phyloP scores from a whole-genome alignment of 23 red algal genomes.

The Gracilariopsis chorda region DNA sequence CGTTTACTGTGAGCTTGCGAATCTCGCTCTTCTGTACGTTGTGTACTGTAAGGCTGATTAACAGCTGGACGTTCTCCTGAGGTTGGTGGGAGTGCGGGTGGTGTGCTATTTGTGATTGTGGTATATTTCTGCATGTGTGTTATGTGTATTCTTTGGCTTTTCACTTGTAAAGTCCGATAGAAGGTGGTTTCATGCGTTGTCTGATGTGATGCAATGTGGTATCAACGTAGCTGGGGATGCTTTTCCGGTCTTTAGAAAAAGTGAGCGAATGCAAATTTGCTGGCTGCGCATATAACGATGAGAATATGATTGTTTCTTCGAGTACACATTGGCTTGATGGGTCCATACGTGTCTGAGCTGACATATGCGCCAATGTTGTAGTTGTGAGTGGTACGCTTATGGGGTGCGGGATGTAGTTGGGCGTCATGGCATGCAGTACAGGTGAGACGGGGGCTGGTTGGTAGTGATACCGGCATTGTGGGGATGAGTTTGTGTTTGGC shows the following conservation, averaged over 20 bases:
- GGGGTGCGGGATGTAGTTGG: not conserved
- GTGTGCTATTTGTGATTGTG: too few relatives aligned
- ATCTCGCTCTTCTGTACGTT: too few relatives aligned
- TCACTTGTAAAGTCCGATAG: too few relatives aligned
- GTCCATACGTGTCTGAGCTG: constrained; percentile 1
- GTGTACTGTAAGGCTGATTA: too few relatives aligned
- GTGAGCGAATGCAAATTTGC: not conserved
- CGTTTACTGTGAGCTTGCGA: too few relatives aligned
- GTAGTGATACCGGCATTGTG: not conserved
- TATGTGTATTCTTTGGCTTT: too few relatives aligned
- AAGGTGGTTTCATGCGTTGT: too few relatives aligned
- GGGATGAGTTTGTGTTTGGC: constrained; percentile 8
- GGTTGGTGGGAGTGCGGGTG: too few relatives aligned
- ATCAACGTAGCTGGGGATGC: not conserved
- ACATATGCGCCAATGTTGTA: not conserved
- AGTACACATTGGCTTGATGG: not conserved
- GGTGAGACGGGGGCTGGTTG: not conserved
- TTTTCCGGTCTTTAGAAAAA: constrained; percentile 6
- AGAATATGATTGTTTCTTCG: not conserved
- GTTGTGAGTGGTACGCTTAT: not conserved
- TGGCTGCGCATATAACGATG: not conserved
- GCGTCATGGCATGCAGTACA: not conserved
- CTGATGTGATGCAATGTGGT: not conserved
- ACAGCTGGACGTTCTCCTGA: too few relatives aligned
- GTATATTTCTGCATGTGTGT: too few relatives aligned